Evolutionary conservation across 2,329 filamentous ascomycete genomes (phyloP).

Genomic region (Aspergillus sp.): DNA sequence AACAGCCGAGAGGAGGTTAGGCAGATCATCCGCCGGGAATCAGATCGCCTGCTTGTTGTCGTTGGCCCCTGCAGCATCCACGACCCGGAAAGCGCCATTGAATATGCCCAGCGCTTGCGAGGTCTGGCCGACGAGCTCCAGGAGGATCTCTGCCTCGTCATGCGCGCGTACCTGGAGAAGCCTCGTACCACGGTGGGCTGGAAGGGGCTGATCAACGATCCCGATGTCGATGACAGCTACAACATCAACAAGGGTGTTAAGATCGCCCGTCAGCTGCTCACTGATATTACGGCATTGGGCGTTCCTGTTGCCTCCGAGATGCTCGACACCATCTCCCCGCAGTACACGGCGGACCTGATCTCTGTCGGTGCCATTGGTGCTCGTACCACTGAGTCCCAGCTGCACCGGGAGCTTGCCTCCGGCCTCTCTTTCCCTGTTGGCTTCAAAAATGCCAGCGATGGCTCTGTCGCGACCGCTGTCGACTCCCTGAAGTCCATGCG

Average conservation of each 20-base stretch:
- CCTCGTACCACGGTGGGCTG: conserved; percentile 94
- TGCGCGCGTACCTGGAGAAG: conserved; percentile 98
- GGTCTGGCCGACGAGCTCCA: conserved; percentile 78
- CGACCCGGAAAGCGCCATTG: conserved; percentile 79
- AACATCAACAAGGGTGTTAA: conserved; percentile 97
- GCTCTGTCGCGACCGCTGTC: conserved; percentile 76
- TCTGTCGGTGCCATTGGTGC: conserved; percentile 90
- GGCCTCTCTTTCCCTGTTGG: conserved; percentile 95
- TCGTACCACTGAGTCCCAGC: conserved; percentile 90
- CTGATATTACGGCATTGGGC: conserved; percentile 80
- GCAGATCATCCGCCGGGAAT: conserved; percentile 50
- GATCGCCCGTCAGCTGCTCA: conserved; percentile 78
- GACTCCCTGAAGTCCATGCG: conserved; percentile 90
- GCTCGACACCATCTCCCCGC: conserved; percentile 94
- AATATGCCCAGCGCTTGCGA: conserved; percentile 81
- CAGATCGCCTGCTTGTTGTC: conserved; percentile 61
- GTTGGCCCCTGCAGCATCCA: conserved; percentile 96
- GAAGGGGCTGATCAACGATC: conserved; percentile 98
- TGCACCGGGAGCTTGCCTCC: conserved; percentile 88
- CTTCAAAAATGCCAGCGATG: conserved; percentile 99
- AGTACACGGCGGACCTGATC: conserved; percentile 88
- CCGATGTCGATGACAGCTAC: conserved; percentile 96
- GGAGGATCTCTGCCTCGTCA: conserved; percentile 84
- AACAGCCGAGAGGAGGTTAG: conserved; percentile 52
- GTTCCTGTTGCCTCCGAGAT: conserved; percentile 98